A percentile compares a stretch with the other conserved stretches of the same genome.
phyloP scores from a whole-genome alignment of 176 grass and related monocot genomes.

The Aegilops speltoides region DNA sequence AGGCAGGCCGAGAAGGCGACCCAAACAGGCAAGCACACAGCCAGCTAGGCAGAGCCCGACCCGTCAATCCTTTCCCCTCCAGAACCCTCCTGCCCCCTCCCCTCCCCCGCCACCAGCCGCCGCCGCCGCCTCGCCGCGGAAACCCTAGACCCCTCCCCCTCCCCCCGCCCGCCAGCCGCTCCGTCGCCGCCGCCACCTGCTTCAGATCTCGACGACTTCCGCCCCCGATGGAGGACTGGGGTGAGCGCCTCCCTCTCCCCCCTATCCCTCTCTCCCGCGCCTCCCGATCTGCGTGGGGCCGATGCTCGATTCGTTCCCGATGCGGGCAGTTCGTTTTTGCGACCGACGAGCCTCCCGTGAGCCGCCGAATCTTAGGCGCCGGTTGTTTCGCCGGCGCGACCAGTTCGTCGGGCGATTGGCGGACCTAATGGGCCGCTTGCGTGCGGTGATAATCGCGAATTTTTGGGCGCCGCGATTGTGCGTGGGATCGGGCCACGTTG shows the following conservation, averaged over 20 bases:
- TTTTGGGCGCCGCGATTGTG: background rate
- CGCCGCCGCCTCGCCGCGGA: background rate
- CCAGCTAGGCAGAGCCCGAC: background rate
- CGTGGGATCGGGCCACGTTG: background rate
- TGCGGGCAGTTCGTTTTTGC: background rate
- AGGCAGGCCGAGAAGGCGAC: background rate
- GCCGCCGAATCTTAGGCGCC: background rate
- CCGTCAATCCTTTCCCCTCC: background rate
- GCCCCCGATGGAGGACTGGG: slow-evolving; percentile 52
- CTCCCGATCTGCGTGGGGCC: background rate
- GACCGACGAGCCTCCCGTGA: no score
- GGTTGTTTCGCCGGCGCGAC: background rate
- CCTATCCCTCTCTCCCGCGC: background rate
- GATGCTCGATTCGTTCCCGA: background rate
- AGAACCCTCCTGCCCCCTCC: slow-evolving; percentile 21
- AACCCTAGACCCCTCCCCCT: slow-evolving; percentile 15
- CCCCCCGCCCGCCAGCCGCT: no score
- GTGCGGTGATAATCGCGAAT: no score
- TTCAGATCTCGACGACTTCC: slow-evolving; percentile 27
- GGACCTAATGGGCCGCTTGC: background rate
- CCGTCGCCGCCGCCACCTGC: background rate
- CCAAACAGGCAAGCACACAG: background rate
- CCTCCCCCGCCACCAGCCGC: background rate
- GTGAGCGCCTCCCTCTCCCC: slow-evolving; percentile 10
- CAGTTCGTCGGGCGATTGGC: background rate